These are phyloP conservation scores for Ceratocystis harringtonii DNA, from an alignment of 2,329 filamentous ascomycete genomes.

Conservation along the genomic window DNA sequence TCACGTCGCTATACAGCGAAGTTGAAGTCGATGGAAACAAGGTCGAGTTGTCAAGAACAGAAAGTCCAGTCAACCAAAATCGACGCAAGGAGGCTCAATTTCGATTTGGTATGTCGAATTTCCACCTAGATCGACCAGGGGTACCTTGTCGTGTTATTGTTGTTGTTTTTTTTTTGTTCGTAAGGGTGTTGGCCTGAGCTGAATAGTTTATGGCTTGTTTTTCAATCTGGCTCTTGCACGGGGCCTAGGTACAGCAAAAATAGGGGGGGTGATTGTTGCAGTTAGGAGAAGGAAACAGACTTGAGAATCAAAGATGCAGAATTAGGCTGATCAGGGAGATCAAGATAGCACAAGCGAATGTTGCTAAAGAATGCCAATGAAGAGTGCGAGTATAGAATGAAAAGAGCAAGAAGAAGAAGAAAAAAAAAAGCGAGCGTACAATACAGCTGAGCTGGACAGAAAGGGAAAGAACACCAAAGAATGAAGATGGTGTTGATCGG, in stretches of 20 bases:
- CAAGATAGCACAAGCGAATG: slow-evolving; percentile 1
- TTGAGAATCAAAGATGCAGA: not conserved
- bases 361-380: not conserved
- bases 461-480: not conserved
- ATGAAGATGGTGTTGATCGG: not conserved
- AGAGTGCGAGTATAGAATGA: no score
- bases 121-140: not conserved
- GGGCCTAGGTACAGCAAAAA: not conserved
- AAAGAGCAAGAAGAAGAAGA: not conserved
- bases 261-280: not conserved
- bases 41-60: not conserved
- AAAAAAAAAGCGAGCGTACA: not conserved
- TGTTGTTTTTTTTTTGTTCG: not conserved
- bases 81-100: slow-evolving; percentile 4
- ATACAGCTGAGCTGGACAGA: not conserved
- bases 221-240: not conserved
- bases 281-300: not conserved
- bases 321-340: not conserved
- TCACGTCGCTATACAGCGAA: not conserved
- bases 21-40: slow-evolving; percentile 5
- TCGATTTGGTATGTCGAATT: not conserved
- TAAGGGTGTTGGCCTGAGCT: not conserved
- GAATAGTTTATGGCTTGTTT: not conserved
- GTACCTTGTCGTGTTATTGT: slow-evolving; percentile 1
- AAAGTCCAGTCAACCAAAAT: not conserved